Evolutionary conservation across 371 early-diverging fungal genomes (phyloP).

Genomic region (Massospora cicadina): DNA sequence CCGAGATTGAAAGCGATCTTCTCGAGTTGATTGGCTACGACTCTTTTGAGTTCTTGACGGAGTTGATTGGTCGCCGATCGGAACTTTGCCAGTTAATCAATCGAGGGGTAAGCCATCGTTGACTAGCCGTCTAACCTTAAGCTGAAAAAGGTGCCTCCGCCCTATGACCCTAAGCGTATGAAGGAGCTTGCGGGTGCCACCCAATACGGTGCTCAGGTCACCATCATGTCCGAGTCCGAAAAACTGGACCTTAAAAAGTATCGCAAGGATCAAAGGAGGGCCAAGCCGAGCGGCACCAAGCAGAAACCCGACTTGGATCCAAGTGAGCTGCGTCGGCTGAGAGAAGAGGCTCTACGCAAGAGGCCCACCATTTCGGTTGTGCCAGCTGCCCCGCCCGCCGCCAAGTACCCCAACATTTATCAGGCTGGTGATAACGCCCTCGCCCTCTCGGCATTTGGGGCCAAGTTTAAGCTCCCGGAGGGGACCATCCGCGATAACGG

Average conservation of each 20-base stretch:
- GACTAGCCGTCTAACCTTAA: slow-evolving; percentile 29
- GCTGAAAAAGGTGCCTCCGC: slow-evolving; percentile 17
- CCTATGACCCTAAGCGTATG: slow-evolving; percentile 12
- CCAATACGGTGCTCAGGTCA: slow-evolving; percentile 41
- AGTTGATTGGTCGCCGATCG: slow-evolving; percentile 25
- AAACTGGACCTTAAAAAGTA: slow-evolving; percentile 34
- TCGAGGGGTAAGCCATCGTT: neutral
- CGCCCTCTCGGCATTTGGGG: slow-evolving; percentile 36
- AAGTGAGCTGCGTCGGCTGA: neutral
- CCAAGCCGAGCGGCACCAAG: slow-evolving; percentile 12
- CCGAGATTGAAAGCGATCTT: slow-evolving; percentile 37
- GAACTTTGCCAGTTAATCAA: neutral
- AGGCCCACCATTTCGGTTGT: neutral
- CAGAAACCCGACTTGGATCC: neutral
- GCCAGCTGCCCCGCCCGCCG: neutral
- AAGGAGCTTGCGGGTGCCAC: slow-evolving; percentile 16
- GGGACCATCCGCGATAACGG: slow-evolving; percentile 44
- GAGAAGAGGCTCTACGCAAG: slow-evolving; percentile 11
- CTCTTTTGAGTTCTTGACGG: slow-evolving; percentile 42
- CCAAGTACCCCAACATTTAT: slow-evolving; percentile 35
- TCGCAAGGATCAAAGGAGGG: slow-evolving; percentile 51
- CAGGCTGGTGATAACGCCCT: slow-evolving; percentile 27
- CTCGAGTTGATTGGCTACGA: slow-evolving; percentile 63
- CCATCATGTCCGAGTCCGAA: slow-evolving; percentile 52
- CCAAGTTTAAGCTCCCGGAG: slow-evolving; percentile 43